Evolutionary conservation across 2,329 filamentous ascomycete genomes (phyloP).

Genomic region (Berkeleyomyces rouxiae): DNA sequence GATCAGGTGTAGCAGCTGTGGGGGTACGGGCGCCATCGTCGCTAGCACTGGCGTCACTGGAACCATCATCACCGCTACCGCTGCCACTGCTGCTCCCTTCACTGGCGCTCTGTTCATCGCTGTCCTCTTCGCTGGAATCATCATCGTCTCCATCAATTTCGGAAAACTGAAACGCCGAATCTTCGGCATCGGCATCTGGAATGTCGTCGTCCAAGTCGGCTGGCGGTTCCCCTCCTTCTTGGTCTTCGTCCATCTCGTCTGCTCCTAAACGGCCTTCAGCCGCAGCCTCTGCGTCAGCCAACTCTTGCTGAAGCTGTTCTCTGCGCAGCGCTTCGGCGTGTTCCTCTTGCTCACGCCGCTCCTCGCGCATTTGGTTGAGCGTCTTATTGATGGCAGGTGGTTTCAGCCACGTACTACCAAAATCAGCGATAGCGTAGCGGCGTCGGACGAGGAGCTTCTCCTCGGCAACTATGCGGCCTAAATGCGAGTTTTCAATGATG

Average conservation of each 20-base stretch:
- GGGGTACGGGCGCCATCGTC: slow-evolving; percentile 17
- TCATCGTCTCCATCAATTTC: slow-evolving; percentile 28
- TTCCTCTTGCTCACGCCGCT: slow-evolving; percentile 76
- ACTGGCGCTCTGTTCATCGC: neutral
- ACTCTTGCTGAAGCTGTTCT: slow-evolving; percentile 55
- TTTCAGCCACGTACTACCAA: slow-evolving; percentile 78
- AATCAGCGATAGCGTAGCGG: slow-evolving; percentile 67
- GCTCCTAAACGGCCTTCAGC: slow-evolving; percentile 28
- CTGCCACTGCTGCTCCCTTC: slow-evolving; percentile 14
- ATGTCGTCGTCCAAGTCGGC: slow-evolving; percentile 58
- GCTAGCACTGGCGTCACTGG: slow-evolving; percentile 6
- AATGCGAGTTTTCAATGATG: slow-evolving; percentile 37
- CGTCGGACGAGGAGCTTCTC: slow-evolving; percentile 63
- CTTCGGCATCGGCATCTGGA: slow-evolving; percentile 45
- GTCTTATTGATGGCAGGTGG: slow-evolving; percentile 82
- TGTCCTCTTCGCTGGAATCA: slow-evolving; percentile 23
- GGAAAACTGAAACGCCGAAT: slow-evolving; percentile 17
- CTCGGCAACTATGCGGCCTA: slow-evolving; percentile 56
- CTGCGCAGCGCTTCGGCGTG: slow-evolving; percentile 57
- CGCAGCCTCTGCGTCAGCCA: slow-evolving; percentile 46
- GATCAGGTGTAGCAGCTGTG: slow-evolving; percentile 17
- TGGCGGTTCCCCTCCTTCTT: slow-evolving; percentile 33
- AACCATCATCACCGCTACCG: slow-evolving; percentile 22
- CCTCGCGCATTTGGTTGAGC: slow-evolving; percentile 75
- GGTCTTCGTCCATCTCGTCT: slow-evolving; percentile 36